Percentiles rank a stretch among this genome's conserved stretches.
phyloP scores from a whole-genome alignment of 768 basidiomycete species.

The Boletellus sp. region DNA sequence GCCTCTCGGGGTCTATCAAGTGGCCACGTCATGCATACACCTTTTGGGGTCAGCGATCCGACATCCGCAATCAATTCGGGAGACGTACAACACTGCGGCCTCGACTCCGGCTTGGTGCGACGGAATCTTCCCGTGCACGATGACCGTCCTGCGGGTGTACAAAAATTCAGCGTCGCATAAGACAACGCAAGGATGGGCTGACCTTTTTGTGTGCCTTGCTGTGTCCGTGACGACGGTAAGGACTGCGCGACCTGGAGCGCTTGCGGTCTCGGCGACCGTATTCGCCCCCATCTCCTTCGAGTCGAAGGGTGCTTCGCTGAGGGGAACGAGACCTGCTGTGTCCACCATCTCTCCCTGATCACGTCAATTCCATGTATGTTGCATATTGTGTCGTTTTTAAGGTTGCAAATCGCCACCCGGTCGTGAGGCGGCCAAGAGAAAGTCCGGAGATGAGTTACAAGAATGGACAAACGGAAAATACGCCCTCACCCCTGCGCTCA shows the following conservation, averaged over 20 bases:
- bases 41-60: conserved; percentile 26
- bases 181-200: background rate
- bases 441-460: conserved; percentile 20
- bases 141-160: conserved; percentile 10
- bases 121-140: conserved; percentile 2
- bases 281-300: conserved; percentile 10
- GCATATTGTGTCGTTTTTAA: conserved; percentile 2
- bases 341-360: conserved; percentile 18
- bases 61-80: background rate
- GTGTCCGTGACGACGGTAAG: conserved; percentile 4
- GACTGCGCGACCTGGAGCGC: conserved; percentile 26
- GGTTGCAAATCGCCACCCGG: conserved; percentile 13
- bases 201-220: conserved; percentile 8
- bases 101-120: conserved; percentile 7
- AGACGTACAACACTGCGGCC: conserved; percentile 32
- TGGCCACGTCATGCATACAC: conserved; percentile 12
- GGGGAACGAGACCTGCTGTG: conserved; percentile 27
- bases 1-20: conserved; percentile 20
- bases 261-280: conserved; percentile 5
- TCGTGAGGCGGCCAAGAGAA: conserved; percentile 26
- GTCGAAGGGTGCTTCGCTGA: conserved; percentile 3
- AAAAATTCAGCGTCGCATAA: background rate
- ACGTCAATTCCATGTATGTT: background rate
- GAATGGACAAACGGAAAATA: background rate
- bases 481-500: conserved; percentile 25